Percentiles rank a stretch among this genome's conserved stretches.
Conservation (phyloP, 805 yeast genomes). For the Candida tammaniensis region DNA sequence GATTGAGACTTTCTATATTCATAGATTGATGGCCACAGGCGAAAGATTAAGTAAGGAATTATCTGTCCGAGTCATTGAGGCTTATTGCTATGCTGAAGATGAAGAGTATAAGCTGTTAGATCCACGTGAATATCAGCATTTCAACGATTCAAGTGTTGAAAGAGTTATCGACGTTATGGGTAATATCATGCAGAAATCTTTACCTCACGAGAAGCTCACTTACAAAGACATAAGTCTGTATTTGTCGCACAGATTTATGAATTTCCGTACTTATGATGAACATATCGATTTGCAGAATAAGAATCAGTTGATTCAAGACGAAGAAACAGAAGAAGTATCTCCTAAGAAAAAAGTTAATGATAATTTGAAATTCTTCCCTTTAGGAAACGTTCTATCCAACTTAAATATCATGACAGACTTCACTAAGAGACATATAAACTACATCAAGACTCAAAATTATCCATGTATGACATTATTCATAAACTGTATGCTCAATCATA, state of each 20-base stretch:
- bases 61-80: slow-evolving; percentile 28
- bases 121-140: slow-evolving; percentile 7
- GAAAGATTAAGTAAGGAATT: slow-evolving; percentile 34
- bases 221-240: slow-evolving; percentile 29
- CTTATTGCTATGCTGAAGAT: slow-evolving; percentile 28
- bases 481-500: slow-evolving; percentile 36
- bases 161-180: slow-evolving; percentile 31
- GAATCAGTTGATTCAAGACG: slow-evolving; percentile 13
- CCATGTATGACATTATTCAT: slow-evolving; percentile 27
- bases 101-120: slow-evolving; percentile 2
- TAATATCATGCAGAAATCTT: slow-evolving; percentile 19
- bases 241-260: slow-evolving; percentile 27
- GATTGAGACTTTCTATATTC: slow-evolving; percentile 34
- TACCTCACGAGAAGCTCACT: slow-evolving; percentile 10
- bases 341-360: slow-evolving; percentile 23
- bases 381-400: slow-evolving; percentile 35
- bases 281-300: slow-evolving; percentile 18
- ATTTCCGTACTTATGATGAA: slow-evolving; percentile 22
- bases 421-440: slow-evolving; percentile 21
- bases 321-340: slow-evolving; percentile 9
- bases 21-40: slow-evolving; percentile 26
- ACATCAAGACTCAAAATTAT: slow-evolving; percentile 14
- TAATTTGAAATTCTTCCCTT: slow-evolving; percentile 21
- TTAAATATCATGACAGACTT: slow-evolving; percentile 21
- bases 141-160: slow-evolving; percentile 24